phyloP scores from a whole-genome alignment of 176 grass and related monocot genomes.

The Zoysia japonica region DNA sequence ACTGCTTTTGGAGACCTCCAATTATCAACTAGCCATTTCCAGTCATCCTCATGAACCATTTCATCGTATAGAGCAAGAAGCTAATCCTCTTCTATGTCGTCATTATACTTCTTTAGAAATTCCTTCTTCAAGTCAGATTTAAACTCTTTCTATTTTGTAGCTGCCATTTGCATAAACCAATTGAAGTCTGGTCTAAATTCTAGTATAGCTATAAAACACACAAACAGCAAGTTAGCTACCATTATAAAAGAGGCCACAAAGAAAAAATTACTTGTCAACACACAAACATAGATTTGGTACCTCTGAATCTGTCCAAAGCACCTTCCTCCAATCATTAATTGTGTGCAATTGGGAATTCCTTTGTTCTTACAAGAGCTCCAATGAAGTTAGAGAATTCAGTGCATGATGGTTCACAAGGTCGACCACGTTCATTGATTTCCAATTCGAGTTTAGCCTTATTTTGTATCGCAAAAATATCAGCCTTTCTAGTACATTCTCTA shows the following conservation, averaged over 20 bases:
- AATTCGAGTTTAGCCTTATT: not conserved
- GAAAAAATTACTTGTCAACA: too few species aligned
- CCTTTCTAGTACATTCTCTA: too few species aligned
- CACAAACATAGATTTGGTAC: too few species aligned
- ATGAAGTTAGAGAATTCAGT: not conserved
- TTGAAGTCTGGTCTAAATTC: not conserved
- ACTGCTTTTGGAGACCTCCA: not conserved
- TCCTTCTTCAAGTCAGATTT: not conserved
- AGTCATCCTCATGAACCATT: not conserved
- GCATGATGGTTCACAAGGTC: not conserved
- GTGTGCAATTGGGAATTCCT: not conserved
- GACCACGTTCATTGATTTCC: not conserved
- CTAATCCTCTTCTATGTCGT: not conserved
- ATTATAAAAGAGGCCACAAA: too few species aligned
- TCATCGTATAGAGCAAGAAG: not conserved
- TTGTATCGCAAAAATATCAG: not conserved
- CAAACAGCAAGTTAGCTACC: too few species aligned
- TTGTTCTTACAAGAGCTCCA: not conserved
- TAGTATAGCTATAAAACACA: too few species aligned
- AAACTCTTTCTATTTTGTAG: not conserved
- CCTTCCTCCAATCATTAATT: not conserved
- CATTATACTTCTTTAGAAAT: not conserved
- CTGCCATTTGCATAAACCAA: not conserved
- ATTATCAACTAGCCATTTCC: constrained; percentile 15
- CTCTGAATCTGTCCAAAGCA: not conserved